phyloP scores from a whole-genome alignment of 2,329 filamentous ascomycete genomes.

The Diaporthe ampelina region DNA sequence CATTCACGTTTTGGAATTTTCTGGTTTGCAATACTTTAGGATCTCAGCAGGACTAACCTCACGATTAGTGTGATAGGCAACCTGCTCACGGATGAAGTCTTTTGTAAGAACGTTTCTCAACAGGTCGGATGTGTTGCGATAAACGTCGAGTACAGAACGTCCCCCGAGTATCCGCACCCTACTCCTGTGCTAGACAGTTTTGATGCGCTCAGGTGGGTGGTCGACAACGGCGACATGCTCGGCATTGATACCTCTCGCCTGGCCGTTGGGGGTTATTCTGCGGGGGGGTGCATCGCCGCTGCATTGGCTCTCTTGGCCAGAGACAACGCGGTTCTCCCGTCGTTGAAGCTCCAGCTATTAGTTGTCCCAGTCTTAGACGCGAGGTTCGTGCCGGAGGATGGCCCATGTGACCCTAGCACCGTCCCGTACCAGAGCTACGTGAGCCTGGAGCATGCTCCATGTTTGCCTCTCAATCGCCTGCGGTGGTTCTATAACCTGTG shows the following conservation, averaged over 20 bases:
- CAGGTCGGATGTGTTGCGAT: constrained; percentile 37
- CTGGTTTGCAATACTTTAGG: background rate
- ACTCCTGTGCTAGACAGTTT: constrained; percentile 35
- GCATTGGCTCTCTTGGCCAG: constrained; percentile 36
- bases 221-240: constrained; percentile 43
- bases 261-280: constrained; percentile 37
- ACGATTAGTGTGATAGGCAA: constrained; percentile 15
- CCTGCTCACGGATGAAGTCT: constrained; percentile 23
- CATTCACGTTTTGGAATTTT: background rate
- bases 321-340: constrained; percentile 44
- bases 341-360: constrained; percentile 51
- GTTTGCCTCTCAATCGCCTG: constrained; percentile 51
- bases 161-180: constrained; percentile 38
- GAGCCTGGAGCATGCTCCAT: constrained; percentile 51
- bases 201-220: constrained; percentile 49
- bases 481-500: constrained; percentile 55
- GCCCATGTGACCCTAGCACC: constrained; percentile 45
- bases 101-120: constrained; percentile 37
- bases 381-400: constrained; percentile 51
- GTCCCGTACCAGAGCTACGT: constrained; percentile 52
- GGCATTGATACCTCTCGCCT: constrained; percentile 33
- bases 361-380: constrained; percentile 53
- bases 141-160: constrained; percentile 38
- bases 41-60: background rate
- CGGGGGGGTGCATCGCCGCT: constrained; percentile 37